Conservation (phyloP, 2,329 filamentous ascomycete genomes). For the Pseudofabraea citricarpa region DNA sequence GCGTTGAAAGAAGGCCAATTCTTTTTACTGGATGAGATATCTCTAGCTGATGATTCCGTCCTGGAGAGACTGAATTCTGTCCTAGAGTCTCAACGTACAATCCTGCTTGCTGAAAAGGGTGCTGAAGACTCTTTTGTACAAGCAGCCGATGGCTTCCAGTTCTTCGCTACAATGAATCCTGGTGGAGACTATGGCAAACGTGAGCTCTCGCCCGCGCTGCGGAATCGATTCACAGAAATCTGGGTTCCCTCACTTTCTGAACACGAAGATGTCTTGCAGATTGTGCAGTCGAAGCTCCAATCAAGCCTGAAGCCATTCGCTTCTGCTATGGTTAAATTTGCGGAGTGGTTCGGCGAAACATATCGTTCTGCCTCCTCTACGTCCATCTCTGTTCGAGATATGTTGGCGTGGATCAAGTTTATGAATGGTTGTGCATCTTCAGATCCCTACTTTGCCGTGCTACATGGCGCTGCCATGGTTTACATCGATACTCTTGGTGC, state of each 20-base stretch:
- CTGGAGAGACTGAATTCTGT: conserved; percentile 95
- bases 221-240: conserved; percentile 97
- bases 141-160: conserved; percentile 79
- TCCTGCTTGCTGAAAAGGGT: conserved; percentile 92
- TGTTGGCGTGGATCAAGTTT: conserved; percentile 90
- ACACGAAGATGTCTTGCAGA: conserved; percentile 79
- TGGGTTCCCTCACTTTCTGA: conserved; percentile 92
- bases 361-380: conserved; percentile 73
- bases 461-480: conserved; percentile 91
- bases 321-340: conserved; percentile 73
- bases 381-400: conserved; percentile 84
- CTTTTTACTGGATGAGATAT: conserved; percentile 96
- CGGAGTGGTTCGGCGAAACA: conserved; percentile 83
- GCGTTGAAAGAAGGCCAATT: conserved; percentile 88
- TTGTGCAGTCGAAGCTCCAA: conserved; percentile 72
- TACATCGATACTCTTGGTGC: conserved; percentile 94
- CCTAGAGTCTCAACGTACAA: conserved; percentile 78
- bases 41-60: conserved; percentile 94
- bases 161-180: conserved; percentile 98
- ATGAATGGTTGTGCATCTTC: conserved; percentile 58
- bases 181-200: conserved; percentile 98
- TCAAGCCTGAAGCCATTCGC: conserved; percentile 53
- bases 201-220: conserved; percentile 87
- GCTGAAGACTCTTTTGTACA: conserved; percentile 74
- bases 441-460: conserved; percentile 41